These are phyloP conservation scores for Colletotrichum lini DNA, from an alignment of 2,329 filamentous ascomycete genomes.

Conservation along the genomic window DNA sequence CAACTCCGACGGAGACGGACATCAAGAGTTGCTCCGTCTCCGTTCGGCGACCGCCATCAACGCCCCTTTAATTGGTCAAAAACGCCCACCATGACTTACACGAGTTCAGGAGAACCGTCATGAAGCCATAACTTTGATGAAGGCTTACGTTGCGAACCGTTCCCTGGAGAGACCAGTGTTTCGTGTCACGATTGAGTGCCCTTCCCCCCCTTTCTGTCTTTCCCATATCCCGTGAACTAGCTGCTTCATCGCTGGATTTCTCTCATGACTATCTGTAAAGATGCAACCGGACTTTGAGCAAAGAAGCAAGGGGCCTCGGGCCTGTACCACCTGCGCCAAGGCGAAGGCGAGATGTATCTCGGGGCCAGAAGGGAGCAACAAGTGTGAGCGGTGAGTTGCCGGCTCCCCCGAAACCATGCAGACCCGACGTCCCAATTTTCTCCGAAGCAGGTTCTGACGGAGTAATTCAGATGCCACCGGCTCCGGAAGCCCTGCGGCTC, in stretches of 20 bases:
- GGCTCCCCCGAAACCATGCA: not conserved
- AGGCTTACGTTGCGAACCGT: slow-evolving; percentile 30
- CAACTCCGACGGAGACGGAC: slow-evolving; percentile 40
- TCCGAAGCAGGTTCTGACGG: slow-evolving; percentile 1
- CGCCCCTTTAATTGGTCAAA: slow-evolving; percentile 19
- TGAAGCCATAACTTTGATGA: slow-evolving; percentile 20
- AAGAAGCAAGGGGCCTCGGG: slow-evolving; percentile 60
- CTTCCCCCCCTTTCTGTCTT: not conserved
- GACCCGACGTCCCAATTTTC: not conserved
- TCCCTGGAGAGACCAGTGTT: not conserved
- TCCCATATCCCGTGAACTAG: not conserved
- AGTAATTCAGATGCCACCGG: slow-evolving; percentile 59
- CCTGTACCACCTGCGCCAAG: slow-evolving; percentile 65
- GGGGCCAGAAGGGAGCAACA: slow-evolving; percentile 55
- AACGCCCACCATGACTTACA: slow-evolving; percentile 36
- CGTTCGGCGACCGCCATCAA: slow-evolving; percentile 3
- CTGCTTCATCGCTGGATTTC: not conserved
- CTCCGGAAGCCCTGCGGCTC: slow-evolving; percentile 63
- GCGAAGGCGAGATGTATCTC: slow-evolving; percentile 67
- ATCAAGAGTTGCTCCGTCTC: slow-evolving; percentile 16
- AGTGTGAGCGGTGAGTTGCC: slow-evolving; percentile 63
- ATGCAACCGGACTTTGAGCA: slow-evolving; percentile 31
- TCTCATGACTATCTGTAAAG: not conserved
- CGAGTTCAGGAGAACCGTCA: slow-evolving; percentile 26
- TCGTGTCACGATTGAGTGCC: not conserved